phyloP scores from a whole-genome alignment of 2,329 filamentous ascomycete species.

The Karstenula rhodostoma region DNA sequence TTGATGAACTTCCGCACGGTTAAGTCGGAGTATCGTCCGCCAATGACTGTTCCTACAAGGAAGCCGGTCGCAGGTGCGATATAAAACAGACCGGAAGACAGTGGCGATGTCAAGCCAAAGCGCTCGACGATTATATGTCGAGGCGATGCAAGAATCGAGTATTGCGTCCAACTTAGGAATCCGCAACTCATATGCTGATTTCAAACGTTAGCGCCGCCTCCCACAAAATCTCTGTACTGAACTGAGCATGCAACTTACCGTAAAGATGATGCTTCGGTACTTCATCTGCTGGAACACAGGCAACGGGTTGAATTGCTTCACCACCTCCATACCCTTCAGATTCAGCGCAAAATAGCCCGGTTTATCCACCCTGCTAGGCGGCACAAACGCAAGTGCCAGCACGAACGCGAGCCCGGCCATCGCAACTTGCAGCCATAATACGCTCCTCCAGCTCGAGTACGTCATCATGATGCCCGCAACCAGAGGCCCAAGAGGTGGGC shows the following conservation, averaged over 20 bases:
- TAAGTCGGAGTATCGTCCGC: conserved; percentile 29
- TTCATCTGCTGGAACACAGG: conserved; percentile 29
- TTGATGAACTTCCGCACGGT: conserved; percentile 27
- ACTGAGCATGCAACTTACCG: conserved; percentile 12
- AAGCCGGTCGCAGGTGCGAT: conserved; percentile 30
- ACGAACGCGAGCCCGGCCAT: conserved; percentile 41
- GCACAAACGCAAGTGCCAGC: conserved; percentile 35
- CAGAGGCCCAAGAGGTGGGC: conserved; percentile 51
- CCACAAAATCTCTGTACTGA: no score
- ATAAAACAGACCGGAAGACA: conserved; percentile 31
- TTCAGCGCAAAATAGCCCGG: conserved; percentile 16
- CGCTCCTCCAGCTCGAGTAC: conserved; percentile 39
- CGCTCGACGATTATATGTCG: conserved; percentile 25
- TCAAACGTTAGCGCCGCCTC: neutral
- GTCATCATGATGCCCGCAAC: conserved; percentile 42
- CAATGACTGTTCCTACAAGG: conserved; percentile 28
- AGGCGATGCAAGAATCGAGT: conserved; percentile 27
- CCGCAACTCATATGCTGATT: conserved; percentile 28
- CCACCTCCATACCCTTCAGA: conserved; percentile 14
- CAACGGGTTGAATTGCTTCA: conserved; percentile 29
- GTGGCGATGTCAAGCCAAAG: conserved; percentile 26
- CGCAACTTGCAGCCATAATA: conserved; percentile 45
- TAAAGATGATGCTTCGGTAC: conserved; percentile 36
- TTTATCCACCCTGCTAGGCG: conserved; percentile 15
- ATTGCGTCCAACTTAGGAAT: conserved; percentile 32